Evolutionary conservation across 2,329 filamentous ascomycete genomes (phyloP), one percentile per base, ranked within the genome.

Genomic region (Fusarium fujikuroi): DNA sequence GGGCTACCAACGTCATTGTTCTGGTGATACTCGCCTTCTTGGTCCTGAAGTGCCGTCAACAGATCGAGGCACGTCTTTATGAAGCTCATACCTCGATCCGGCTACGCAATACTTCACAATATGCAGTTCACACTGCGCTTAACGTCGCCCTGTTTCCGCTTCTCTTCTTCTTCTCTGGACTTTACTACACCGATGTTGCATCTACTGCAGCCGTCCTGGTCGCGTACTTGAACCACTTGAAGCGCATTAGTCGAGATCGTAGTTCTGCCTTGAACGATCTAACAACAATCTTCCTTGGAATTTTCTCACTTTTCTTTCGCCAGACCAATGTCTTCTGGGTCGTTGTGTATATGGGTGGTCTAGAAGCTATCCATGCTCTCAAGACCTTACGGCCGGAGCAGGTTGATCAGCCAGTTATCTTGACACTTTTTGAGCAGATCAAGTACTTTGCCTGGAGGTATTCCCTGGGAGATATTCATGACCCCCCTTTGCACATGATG

Each of bases 261-360:
- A 81, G 79, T 9, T 82, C 83, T 0, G 21, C 84, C 9, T 7
- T 76, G 12, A 87, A 81, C 47, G 85, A 86, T 54, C 3, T 90
- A 0, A 69, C 75, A 16, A 84, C 85, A 0, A 69, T 93, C 1
- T 3, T 86, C 0, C 80, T 92, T 10, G 95, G 95, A 0, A 72
- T 94, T 1, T 70, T 89, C 3, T 87, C 94, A 2, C 85, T 99
- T 25, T 84, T 88, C 5, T 96, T 97, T 85, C 88, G 96, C 30
- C 96, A 99, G 81, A 99, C 96, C 1, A 99, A 99, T 77, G 92
- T 98, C 63, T 97, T 99, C 80, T 99, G 96, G 96, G 91, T 95
- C 0, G 92, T 93, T 2, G 85, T 95, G 1, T 94, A 93, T 77
- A 89, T 94, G 76, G 92, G 92, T 25, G 91, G 88, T 10, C 69